Evolutionary conservation across 129 eudicot genomes (phyloP), one percentile per base, ranked within the genome.

Genomic region (Chrysanthemum seticuspe): DNA sequence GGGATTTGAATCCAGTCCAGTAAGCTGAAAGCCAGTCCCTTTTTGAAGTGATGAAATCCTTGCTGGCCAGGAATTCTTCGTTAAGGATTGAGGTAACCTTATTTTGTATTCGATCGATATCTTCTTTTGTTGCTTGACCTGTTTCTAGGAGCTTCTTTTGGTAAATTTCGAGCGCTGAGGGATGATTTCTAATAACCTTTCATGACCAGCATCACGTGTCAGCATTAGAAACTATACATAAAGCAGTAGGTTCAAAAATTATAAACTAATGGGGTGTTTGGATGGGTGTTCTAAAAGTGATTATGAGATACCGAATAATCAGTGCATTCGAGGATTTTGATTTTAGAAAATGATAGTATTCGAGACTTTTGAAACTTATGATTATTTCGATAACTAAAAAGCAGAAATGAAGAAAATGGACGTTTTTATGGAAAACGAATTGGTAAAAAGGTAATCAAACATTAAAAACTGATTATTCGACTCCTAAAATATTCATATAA

Each of bases 11-110:
- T 47, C 98, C 98, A 36, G 82, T 31, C 98, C 98, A 92, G 49
- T 80, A 92, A 72, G 98, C 98, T 25, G 96, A 89, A 74, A 92
- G 96, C 98, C 98, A 92, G 76, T 92, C 98, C 84, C 98, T 83
- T 71, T 78, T 81, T 64, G 83, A 80, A 25, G 96, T 85, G n/a
- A 85, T 82, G 59, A 87, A 84, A 68, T 92, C 95, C 80, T 92
- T 92, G 87, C 98, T 92, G 4, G 98, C 95, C 70, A 87, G 23
- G 59, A 89, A 89, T 67, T 92, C 98, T 72, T 92, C 98, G 67
- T 89, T 92, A 55, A 92, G 96, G 57, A 92, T 92, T 29, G 84
- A 49, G 31, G 68, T 73, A 52, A 92, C 95, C 83, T 92, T 92
- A 68, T 76, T 80, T 13, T 87, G 87, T 63, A 92, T 83, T 80